phyloP scores from a whole-genome alignment of 208 protist species.

The Phytomonas sp. region DNA sequence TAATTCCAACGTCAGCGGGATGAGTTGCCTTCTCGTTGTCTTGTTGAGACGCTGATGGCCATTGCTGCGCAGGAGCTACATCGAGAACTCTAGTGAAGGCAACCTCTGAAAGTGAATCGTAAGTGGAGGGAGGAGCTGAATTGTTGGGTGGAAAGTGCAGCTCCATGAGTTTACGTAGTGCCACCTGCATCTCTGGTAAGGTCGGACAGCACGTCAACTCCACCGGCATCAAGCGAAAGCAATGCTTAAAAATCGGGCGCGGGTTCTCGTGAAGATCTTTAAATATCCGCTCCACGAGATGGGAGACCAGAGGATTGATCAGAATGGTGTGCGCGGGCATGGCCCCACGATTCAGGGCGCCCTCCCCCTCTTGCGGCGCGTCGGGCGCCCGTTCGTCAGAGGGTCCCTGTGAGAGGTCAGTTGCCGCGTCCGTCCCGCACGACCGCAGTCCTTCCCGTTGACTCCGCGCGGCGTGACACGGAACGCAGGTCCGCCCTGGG shows the following conservation, averaged over 20 bases:
- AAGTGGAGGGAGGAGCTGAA: not conserved
- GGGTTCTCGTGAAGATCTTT: conserved; percentile 40
- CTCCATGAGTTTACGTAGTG: conserved; percentile 32
- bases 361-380: conserved; percentile 9
- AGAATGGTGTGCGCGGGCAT: conserved; percentile 48
- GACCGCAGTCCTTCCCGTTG: not conserved
- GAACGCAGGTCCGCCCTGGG: conserved; percentile 19
- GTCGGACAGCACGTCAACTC: conserved; percentile 84
- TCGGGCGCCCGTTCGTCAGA: not conserved
- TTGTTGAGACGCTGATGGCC: conserved; percentile 3
- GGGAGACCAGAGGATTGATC: conserved; percentile 66
- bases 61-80: not conserved
- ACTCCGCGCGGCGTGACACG: conserved; percentile 15
- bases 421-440: not conserved
- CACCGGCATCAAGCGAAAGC: conserved; percentile 70
- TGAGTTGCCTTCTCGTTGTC: not conserved
- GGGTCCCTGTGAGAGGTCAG: too few relatives aligned
- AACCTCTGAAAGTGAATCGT: not conserved
- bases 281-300: conserved; percentile 69
- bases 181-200: conserved; percentile 54
- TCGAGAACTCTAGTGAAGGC: not conserved
- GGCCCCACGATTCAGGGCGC: conserved; percentile 1
- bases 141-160: conserved; percentile 37
- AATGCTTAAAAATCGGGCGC: conserved; percentile 57
- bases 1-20: not conserved